Evolutionary conservation across 768 basidiomycete species (phyloP), one percentile per base, ranked within the genome.

Genomic region (Leccinum barrowsii): DNA sequence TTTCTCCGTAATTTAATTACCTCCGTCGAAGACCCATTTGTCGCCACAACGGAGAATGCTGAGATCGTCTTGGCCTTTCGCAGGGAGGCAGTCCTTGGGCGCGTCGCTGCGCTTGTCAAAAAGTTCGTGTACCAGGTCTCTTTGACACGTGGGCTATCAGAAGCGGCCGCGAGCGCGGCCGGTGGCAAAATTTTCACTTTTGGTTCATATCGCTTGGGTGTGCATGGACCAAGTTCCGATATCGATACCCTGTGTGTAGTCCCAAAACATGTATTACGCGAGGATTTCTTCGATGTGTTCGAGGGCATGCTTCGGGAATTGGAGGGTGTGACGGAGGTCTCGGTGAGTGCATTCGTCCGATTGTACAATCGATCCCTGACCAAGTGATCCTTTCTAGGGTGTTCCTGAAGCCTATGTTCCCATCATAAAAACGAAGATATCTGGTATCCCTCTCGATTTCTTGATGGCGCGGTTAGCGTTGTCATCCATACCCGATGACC

Each of bases 101-200:
- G 91, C 49, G 85, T 99, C 49, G 86, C 92, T 46, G 84, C 87
- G 54, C 80, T 97, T 26, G 93, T 98, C 64, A 94, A 93, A 77
- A 85, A 91, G 69, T 99, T 98, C 70, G 97, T 99, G 51, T 85
- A 84, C 68, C 83, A 84, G 61, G 86, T 95, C 1, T 89, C 90
- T 7, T 71, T 95, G 57, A 76, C 83, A 47, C 83, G 82, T 42
- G 96, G 96, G 7, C 77, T 96, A 49, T 95, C 94, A 30, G 94
- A 98, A 62, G 75, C 87, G 19, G 89, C 92, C 1, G 95, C 96
- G 8, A 83, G 76, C 53, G 87, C 91, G 50, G 93, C 97, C 8
- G 97, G 97, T 53, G 97, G 95, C 63, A 96, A 98, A 80, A 98
- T 99, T 71, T 99, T 94, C 74, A 98, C 97, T 7, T 99, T 96